phyloP scores from a whole-genome alignment of 2,329 filamentous ascomycete genomes.

The Sporothrix humicola region DNA sequence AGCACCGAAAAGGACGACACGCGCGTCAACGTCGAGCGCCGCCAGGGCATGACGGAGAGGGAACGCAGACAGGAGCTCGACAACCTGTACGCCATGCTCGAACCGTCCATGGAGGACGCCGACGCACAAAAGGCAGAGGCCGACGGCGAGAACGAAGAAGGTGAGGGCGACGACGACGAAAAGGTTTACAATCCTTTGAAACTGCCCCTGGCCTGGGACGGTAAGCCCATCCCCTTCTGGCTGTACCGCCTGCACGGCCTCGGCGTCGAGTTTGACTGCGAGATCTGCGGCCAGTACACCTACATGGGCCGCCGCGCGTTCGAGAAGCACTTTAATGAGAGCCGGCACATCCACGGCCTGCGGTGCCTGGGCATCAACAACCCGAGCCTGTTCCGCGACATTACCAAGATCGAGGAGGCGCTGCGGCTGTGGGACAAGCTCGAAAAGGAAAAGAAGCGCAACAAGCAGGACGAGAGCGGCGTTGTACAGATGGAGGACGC shows the following conservation, averaged over 20 bases:
- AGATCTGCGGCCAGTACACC: slow-evolving; percentile 74
- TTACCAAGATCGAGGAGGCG: slow-evolving; percentile 89
- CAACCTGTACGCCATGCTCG: slow-evolving; percentile 67
- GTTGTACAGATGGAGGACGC: slow-evolving; percentile 98
- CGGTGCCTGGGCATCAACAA: slow-evolving; percentile 94
- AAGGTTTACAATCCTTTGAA: slow-evolving; percentile 97
- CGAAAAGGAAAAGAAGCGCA: slow-evolving; percentile 80
- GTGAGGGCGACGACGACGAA: slow-evolving; percentile 69
- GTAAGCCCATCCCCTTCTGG: slow-evolving; percentile 99
- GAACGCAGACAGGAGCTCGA: slow-evolving; percentile 94
- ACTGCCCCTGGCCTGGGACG: slow-evolving; percentile 94
- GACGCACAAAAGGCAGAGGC: slow-evolving; percentile 63
- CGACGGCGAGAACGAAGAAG: slow-evolving; percentile 66
- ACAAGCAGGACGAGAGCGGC: slow-evolving; percentile 75
- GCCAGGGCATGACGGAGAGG: slow-evolving; percentile 95
- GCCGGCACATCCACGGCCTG: slow-evolving; percentile 88
- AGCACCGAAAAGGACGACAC: slow-evolving; percentile 88
- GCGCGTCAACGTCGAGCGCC: slow-evolving; percentile 91
- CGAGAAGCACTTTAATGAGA: slow-evolving; percentile 98
- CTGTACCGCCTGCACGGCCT: slow-evolving; percentile 95
- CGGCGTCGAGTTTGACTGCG: slow-evolving; percentile 92
- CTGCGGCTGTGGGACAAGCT: slow-evolving; percentile 91
- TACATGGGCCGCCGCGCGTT: slow-evolving; percentile 75
- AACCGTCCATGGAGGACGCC: slow-evolving; percentile 50
- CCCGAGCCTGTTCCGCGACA: slow-evolving; percentile 89